Conservation (phyloP, 345 rosid genomes). For the Pistacia integerrima region DNA sequence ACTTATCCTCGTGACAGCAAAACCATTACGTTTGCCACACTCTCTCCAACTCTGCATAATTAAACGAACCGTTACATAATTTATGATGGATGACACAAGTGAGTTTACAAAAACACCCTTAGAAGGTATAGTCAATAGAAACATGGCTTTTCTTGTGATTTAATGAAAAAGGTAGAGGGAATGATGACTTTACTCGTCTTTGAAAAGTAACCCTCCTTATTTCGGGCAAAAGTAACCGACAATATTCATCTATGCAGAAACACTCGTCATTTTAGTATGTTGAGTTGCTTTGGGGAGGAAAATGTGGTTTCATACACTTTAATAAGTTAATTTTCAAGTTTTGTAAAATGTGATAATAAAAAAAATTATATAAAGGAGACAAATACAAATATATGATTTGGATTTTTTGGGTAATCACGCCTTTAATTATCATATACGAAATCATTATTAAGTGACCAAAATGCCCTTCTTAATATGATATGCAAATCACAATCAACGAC, state of each 20-base stretch:
- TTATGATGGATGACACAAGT: neutral
- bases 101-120: constrained; percentile 19
- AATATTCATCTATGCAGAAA: neutral
- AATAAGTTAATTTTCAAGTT: no score
- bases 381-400: no score
- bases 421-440: no score
- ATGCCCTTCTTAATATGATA: neutral
- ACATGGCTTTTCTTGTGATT: constrained; percentile 25
- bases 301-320: no score
- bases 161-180: neutral
- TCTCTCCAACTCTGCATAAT: neutral
- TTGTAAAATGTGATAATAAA: no score
- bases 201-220: neutral
- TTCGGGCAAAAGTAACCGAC: constrained; percentile 15
- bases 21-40: neutral
- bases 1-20: neutral
- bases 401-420: no score
- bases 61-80: neutral
- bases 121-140: neutral
- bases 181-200: constrained; percentile 4
- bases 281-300: no score
- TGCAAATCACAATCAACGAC: neutral
- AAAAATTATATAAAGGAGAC: no score
- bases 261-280: neutral
- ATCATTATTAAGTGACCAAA: neutral